Evolutionary conservation across 1,284 basidiomycete species (phyloP).

Genomic region (Melampsora larici-populina): DNA sequence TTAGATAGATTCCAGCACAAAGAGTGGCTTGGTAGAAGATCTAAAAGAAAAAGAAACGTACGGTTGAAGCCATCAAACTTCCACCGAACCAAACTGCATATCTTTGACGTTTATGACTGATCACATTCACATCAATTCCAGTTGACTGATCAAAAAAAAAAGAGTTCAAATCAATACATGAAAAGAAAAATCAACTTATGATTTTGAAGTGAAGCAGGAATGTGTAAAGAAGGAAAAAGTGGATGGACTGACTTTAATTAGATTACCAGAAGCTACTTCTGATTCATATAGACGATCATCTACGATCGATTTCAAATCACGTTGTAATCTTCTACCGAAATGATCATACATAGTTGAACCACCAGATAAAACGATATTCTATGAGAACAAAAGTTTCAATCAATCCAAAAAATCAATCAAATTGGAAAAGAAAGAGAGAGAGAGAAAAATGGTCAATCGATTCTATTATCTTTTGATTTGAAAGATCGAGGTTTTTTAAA

Average conservation of each 20-base stretch:
- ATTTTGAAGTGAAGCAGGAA: too few relatives aligned
- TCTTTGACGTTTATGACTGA: constrained; percentile 96
- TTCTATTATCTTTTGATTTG: too few relatives aligned
- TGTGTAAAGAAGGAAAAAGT: constrained; percentile 1
- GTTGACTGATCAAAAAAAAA: constrained; percentile 41
- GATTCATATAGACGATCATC: constrained; percentile 81
- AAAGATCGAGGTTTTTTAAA: too few relatives aligned
- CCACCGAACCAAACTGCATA: constrained; percentile 99
- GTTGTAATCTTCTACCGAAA: constrained; percentile 90
- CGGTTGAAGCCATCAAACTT: constrained; percentile 82
- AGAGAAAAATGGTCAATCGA: too few relatives aligned
- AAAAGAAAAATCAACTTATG: not conserved
- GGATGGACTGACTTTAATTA: constrained; percentile 63
- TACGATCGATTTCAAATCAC: constrained; percentile 89
- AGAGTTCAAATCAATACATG: not conserved
- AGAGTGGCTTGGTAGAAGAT: too few relatives aligned
- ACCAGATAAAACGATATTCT: constrained; percentile 91
- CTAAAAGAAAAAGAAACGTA: constrained; percentile 61
- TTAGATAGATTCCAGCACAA: too few relatives aligned
- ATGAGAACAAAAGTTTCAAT: constrained; percentile 1
- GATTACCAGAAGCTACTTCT: constrained; percentile 70
- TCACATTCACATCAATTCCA: constrained; percentile 68
- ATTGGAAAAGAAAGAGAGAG: not conserved
- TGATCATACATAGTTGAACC: constrained; percentile 98
- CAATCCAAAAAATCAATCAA: not conserved